Percentiles rank a stretch among this genome's conserved stretches.
Conservation (phyloP, 1,284 basidiomycete genomes). For the Fistulinella cinereoalba region DNA sequence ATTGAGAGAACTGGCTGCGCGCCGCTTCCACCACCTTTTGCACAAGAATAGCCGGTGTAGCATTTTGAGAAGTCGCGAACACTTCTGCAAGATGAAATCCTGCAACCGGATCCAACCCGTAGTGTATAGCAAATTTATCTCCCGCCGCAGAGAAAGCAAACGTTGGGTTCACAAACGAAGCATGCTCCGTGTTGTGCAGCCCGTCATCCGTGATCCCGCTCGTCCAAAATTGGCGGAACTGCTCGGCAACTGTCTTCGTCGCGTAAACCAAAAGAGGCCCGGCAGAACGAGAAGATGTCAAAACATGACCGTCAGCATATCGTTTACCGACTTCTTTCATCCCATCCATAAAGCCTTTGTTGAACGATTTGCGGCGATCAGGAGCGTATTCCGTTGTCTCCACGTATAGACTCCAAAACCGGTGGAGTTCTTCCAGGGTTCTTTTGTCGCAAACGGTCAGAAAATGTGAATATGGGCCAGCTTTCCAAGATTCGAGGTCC, state of each 20-base stretch:
- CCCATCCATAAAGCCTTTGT: constrained; percentile 11
- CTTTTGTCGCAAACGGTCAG: constrained; percentile 36
- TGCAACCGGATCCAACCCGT: constrained; percentile 43
- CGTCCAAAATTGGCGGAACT: constrained; percentile 10
- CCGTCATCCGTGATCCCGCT: constrained; percentile 38
- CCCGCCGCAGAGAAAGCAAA: constrained; percentile 45
- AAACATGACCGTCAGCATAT: not conserved
- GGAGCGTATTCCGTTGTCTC: constrained; percentile 8
- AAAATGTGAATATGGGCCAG: constrained; percentile 39
- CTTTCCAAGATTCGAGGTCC: constrained; percentile 42
- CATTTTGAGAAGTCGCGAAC: constrained; percentile 21
- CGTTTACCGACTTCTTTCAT: constrained; percentile 3
- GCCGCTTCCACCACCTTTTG: constrained; percentile 16
- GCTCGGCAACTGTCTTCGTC: constrained; percentile 9
- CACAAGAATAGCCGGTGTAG: not conserved
- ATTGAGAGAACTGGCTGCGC: constrained; percentile 22
- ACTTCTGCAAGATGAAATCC: constrained; percentile 47
- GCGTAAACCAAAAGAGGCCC: constrained; percentile 35
- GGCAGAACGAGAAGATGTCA: constrained; percentile 35
- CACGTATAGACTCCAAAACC: constrained; percentile 43
- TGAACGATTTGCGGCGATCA: constrained; percentile 18
- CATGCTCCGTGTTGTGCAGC: constrained; percentile 7
- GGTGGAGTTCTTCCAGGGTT: constrained; percentile 42
- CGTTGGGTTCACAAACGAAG: constrained; percentile 40
- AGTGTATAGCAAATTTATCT: constrained; percentile 45